Percentiles rank a stretch among this genome's conserved stretches.
phyloP scores from a whole-genome alignment of 129 eudicot genomes.

The Flaveria bidentis region DNA sequence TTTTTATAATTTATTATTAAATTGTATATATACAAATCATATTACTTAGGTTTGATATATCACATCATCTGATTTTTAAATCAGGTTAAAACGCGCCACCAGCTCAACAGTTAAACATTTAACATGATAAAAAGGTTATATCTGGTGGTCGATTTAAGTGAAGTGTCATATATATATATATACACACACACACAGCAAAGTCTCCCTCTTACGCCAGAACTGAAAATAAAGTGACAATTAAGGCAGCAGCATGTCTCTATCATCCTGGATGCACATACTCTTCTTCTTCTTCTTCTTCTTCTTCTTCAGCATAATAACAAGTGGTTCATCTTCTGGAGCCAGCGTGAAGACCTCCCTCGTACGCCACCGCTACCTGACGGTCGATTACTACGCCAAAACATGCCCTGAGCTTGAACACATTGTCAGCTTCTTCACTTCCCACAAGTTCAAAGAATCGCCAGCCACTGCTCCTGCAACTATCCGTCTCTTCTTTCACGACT shows the following conservation, averaged over 20 bases:
- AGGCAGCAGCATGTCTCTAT: slow-evolving; percentile 3
- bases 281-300: neutral
- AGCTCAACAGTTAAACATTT: too few relatives aligned
- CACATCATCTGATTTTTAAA: too few relatives aligned
- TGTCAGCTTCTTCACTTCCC: slow-evolving; percentile 57
- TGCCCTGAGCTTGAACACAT: slow-evolving; percentile 82
- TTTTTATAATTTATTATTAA: too few relatives aligned
- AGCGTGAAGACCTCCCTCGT: slow-evolving; percentile 26
- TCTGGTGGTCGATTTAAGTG: too few relatives aligned
- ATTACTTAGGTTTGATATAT: too few relatives aligned
- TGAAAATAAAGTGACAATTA: neutral
- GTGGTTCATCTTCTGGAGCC: neutral
- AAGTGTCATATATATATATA: neutral
- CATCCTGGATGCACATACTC: slow-evolving; percentile 10
- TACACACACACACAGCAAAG: neutral
- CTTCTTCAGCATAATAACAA: slow-evolving; percentile 20
- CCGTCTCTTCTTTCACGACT: slow-evolving; percentile 93
- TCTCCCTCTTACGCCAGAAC: neutral
- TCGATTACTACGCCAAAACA: slow-evolving; percentile 65
- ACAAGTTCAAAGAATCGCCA: slow-evolving; percentile 58
- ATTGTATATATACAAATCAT: too few relatives aligned
- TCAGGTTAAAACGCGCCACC: too few relatives aligned
- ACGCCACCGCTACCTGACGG: slow-evolving; percentile 49
- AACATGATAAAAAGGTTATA: too few relatives aligned
- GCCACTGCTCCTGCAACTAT: slow-evolving; percentile 76